Percentiles rank a stretch among this genome's conserved stretches.
These are phyloP conservation scores for Coffea canephora DNA, from an alignment of 257 asterid genomes.

Conservation along the genomic window DNA sequence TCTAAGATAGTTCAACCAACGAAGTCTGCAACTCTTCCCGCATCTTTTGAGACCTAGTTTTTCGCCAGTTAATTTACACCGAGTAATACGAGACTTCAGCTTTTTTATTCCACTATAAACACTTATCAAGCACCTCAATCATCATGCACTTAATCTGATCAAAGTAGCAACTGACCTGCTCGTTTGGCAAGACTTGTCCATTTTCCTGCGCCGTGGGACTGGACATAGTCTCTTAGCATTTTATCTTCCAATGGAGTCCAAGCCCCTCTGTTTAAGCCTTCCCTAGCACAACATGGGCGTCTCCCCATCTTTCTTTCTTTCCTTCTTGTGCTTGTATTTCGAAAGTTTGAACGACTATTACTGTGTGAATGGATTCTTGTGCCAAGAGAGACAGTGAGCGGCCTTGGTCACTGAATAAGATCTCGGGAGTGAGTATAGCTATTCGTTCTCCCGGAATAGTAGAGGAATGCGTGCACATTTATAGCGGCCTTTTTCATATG, in stretches of 20 bases:
- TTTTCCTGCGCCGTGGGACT: conserved; percentile 35
- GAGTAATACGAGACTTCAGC: background rate
- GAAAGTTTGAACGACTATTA: too few relatives aligned
- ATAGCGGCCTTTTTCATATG: too few relatives aligned
- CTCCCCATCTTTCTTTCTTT: conserved; percentile 13
- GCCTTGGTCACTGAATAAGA: too few relatives aligned
- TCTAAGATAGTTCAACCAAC: conserved; percentile 55
- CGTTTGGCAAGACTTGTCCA: conserved; percentile 40
- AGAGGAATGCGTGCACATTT: too few relatives aligned
- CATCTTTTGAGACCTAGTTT: conserved; percentile 36
- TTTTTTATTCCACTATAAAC: background rate
- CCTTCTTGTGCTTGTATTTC: too few relatives aligned
- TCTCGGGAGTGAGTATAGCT: too few relatives aligned
- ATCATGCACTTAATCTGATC: background rate
- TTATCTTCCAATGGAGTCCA: conserved; percentile 50
- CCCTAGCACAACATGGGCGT: conserved; percentile 23
- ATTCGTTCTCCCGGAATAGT: too few relatives aligned
- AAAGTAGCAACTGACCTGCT: conserved; percentile 33
- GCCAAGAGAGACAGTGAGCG: too few relatives aligned
- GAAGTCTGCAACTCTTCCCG: conserved; percentile 47
- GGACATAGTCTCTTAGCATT: conserved; percentile 31
- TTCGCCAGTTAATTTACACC: background rate
- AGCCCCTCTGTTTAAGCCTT: conserved; percentile 38
- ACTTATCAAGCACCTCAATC: background rate
- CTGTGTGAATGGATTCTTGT: too few relatives aligned